Evolutionary conservation across 805 yeast genomes (phyloP).

Genomic region (Lipomyces sp.): DNA sequence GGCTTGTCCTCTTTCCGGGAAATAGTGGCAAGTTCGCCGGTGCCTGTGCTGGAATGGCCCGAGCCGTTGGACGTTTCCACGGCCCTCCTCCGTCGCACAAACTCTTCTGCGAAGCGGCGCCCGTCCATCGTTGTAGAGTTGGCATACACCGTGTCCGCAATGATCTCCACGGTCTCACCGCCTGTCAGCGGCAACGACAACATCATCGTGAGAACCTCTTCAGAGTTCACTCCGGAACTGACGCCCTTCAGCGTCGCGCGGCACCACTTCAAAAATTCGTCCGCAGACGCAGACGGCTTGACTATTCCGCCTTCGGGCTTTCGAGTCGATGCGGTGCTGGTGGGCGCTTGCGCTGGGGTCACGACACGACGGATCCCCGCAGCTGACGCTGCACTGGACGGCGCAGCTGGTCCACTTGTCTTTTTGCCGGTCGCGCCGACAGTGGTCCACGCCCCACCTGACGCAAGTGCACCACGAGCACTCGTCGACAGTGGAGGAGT

Average conservation of each 20-base stretch:
- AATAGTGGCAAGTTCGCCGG: conserved; percentile 26
- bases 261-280: conserved; percentile 44
- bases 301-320: conserved; percentile 5
- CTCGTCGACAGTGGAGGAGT: conserved; percentile 15
- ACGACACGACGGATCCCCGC: conserved; percentile 1
- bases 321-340: conserved; percentile 2
- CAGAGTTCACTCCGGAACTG: conserved; percentile 64
- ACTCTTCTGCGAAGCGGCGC: conserved; percentile 87
- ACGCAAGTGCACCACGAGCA: neutral
- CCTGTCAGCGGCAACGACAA: conserved; percentile 64
- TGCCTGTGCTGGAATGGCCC: conserved; percentile 40
- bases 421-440: conserved; percentile 70
- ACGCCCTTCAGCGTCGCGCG: conserved; percentile 45
- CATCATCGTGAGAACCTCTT: conserved; percentile 75
- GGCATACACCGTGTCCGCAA: conserved; percentile 87
- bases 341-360: neutral
- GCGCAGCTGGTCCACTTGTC: conserved; percentile 38
- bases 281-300: conserved; percentile 28
- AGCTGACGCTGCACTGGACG: conserved; percentile 4
- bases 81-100: conserved; percentile 67
- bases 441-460: conserved; percentile 35
- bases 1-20: conserved; percentile 24
- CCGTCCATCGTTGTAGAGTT: conserved; percentile 92
- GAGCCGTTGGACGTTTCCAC: conserved; percentile 57
- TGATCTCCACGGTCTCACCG: conserved; percentile 78